Base-by-base conservation (phyloP, 768 basidiomycete genomes). In the Suillus sp. region DNA sequence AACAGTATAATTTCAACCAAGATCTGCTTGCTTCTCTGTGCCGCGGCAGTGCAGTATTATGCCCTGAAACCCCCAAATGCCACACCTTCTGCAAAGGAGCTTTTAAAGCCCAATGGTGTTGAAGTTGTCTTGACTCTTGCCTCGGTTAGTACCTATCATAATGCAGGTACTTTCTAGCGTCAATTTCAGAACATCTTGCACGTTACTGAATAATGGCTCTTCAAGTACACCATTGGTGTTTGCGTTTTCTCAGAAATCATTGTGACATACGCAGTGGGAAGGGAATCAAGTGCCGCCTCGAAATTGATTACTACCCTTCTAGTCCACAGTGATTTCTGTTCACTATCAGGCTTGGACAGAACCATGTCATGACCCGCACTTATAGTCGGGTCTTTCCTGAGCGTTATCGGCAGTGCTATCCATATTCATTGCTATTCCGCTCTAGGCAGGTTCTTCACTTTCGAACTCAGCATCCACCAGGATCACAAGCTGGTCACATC, bases 391-490 rank as follows among this genome's bases (percentile, higher is more conserved):
- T 62, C 69, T 27, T 38, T 68, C 22, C 34, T 73, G 9, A 68
- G 67, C 10, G 14, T 71, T 10, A 47, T 63, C 37, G 79, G 77
- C 10, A 61, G 63, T 4, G 50, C 58, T 32, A 50, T 80, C 25
- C 77, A 80, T 7, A 25, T 70, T n/a, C 62, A 63, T 37, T 80
- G 77, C 67, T 81, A 75, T 68, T 72, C 69, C 14, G 64, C 72
- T 13, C 71, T 82, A 51, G 75, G 76, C 27, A 47, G 69, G 7
- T 62, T 77, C 56, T 80, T 79, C 71, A 82, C 79, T 8, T 81
- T 80, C 64, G 75, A 79, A 55, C 68, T 80, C 58, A 68, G 71
- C 20, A 73, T 81, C 34, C 73, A 69, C 13, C 69, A 71, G 10
- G 54, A 71, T 25, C 80, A 82, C 65, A 66, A 61, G 58, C 72